Conservation (phyloP, 1,139 yeast genomes). For the Debaryomyces singareniensis region DNA sequence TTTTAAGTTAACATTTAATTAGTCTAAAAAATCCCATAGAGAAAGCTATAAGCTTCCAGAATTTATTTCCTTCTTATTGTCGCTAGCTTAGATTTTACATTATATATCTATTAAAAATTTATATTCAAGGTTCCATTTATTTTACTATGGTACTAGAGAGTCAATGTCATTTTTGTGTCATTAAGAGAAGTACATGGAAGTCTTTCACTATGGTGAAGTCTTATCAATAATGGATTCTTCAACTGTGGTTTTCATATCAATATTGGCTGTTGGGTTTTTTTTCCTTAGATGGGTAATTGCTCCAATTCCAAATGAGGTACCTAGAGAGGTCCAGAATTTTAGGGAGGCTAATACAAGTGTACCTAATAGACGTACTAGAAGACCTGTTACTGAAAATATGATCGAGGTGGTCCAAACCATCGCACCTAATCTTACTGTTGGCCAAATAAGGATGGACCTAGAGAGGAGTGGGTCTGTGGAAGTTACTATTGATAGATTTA, state of each 20-base stretch:
- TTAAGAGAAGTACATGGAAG: too few species aligned
- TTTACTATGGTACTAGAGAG: too few species aligned
- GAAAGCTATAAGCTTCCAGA: too few species aligned
- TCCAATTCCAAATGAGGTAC: conserved; percentile 38
- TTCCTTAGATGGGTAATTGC: conserved; percentile 57
- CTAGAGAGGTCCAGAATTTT: conserved; percentile 17
- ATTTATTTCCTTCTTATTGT: too few species aligned
- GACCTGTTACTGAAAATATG: conserved; percentile 75
- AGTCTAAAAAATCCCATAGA: conserved; percentile 1
- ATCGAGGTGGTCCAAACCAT: conserved; percentile 78
- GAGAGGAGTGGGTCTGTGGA: conserved; percentile 76
- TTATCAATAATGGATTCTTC: conserved; percentile 42
- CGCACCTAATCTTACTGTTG: conserved; percentile 66
- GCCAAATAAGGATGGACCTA: conserved; percentile 62
- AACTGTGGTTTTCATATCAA: conserved; percentile 43
- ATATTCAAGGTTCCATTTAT: too few species aligned
- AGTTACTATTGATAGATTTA: conserved; percentile 63
- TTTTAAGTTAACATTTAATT: conserved; percentile 33
- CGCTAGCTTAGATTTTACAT: too few species aligned
- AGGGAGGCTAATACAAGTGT: conserved; percentile 1
- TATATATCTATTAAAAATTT: too few species aligned
- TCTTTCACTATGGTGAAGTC: too few species aligned
- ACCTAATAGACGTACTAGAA: conserved; percentile 21
- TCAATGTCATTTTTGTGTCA: too few species aligned
- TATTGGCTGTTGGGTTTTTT: conserved; percentile 46